Evolutionary conservation across 305 asterid genomes (phyloP), one percentile per base, ranked within the genome.

Genomic region (Fraxinus ornus): DNA sequence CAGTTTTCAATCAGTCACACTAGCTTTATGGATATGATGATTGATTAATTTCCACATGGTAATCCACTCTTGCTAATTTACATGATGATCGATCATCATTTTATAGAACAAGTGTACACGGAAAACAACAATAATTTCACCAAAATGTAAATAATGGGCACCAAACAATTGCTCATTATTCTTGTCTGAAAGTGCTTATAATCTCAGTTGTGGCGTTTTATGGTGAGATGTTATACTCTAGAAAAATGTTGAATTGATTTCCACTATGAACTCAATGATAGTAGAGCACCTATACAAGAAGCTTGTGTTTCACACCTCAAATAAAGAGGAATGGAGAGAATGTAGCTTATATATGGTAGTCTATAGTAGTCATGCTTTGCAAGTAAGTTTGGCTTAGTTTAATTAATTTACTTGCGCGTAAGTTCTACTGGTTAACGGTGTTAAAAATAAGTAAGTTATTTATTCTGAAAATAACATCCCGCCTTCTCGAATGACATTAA

Each of bases 41-140:
- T 76, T 66, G 78, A 79, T 80, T 87, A 81, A 84, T 79, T 83
- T 76, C 44, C 83, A 87, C 71, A 85, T 85, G 85, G 81, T 73
- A 30, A 76, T 85, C 86, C 90, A 85, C 88, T 84, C 82, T 22
- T 0, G 35, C n/a, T 70, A 76, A 79, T 82, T 75, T 80, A 78
- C 86, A 89, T 88, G 83, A 90, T 90, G 86, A 32, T 88, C 85
- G 82, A 85, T 88, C 88, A 90, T 88, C 80, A 82, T 84, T 84
- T 80, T 78, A 80, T 76, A 82, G 74, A 81, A 81, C 73, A 85
- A 85, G 55, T 78, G 55, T 79, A 80, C 89, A 80, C 62, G 37
- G 32, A 77, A 84, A 84, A 78, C 78, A 78, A 81, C 79, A 82
- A 85, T 64, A 44, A 10, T 44, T 10, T 44, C 55, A 44, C 55